Evolutionary conservation across 2,329 filamentous ascomycete species (phyloP), one percentile per base, ranked within the genome.

Genomic region (Dothistroma pini): DNA sequence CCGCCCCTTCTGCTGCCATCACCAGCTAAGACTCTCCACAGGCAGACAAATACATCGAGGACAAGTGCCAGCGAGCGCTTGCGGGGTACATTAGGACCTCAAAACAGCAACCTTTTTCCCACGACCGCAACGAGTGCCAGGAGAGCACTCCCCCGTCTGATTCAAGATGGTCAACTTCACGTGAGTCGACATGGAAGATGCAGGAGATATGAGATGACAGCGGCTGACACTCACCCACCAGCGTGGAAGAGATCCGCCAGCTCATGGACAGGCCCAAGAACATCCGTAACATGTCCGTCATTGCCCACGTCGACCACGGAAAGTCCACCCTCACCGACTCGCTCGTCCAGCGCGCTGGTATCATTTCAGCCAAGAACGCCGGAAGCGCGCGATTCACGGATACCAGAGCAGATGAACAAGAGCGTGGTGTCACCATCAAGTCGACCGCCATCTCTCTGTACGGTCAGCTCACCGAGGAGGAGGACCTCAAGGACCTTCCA

Each of bases 371-470:
- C 74, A 91, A 91, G 75, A 97, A 97, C 84, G 95, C 95, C 75
- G 95, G 95, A 81, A 91, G 96, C 79, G 88, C 89, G 71, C 89
- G 95, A 81, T 96, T 93, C 79, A 99, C 93, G 75, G 95, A 99
- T 82, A 99, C 95, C 69, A 90, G 95, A 82, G 83, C 89, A 70
- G 95, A 99, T 80, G 95, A 99, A 81, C 95, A 99, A 85, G 95
- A 99, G 80, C 93, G 95, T 89, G 92, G 95, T 88, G 97, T 99
- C 77, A 99, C 95, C 75, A 99, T 99, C 89, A 99, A 99, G 89
- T 99, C 95, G 61, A 99, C 95, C 67, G 95, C 96, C 81, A 99
- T 99, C 84, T 97, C 96, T 72, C 88, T 99, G 76, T 99, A 95
- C 83, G 92, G 91, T 77, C 83, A 87, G 74, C 87, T 99, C 70